Percentiles rank a stretch among this genome's conserved stretches.
Evolutionary conservation across 1,284 basidiomycete species (phyloP).

Genomic region (Ganoderma leucocontextum): DNA sequence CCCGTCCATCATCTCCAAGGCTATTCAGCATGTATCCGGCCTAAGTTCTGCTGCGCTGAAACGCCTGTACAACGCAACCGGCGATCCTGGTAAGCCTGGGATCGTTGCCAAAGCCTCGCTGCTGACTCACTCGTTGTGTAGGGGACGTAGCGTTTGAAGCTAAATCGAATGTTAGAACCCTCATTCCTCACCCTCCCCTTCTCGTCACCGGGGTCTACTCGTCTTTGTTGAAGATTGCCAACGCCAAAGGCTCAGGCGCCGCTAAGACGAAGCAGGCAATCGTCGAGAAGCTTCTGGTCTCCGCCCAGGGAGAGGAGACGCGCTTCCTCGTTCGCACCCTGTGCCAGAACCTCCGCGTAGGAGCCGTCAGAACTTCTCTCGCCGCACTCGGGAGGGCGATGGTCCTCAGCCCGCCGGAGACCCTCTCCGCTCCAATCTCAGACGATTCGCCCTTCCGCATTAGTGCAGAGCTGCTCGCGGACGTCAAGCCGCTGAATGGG

Average conservation of each 20-base stretch:
- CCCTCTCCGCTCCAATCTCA: constrained; percentile 33
- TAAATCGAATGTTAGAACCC: constrained; percentile 80
- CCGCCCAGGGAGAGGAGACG: constrained; percentile 88
- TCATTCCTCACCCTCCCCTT: constrained; percentile 78
- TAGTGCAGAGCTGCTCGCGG: constrained; percentile 48
- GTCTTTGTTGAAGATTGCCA: constrained; percentile 70
- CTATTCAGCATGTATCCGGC: constrained; percentile 86
- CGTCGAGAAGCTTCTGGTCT: constrained; percentile 84
- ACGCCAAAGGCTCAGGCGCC: constrained; percentile 78
- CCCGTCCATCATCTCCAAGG: constrained; percentile 78
- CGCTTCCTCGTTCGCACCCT: constrained; percentile 87
- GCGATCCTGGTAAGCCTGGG: constrained; percentile 60
- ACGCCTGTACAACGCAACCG: constrained; percentile 67
- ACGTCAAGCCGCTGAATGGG: constrained; percentile 48
- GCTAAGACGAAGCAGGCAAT: constrained; percentile 80
- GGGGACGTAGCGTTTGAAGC: constrained; percentile 89
- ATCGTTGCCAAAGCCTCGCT: constrained; percentile 12
- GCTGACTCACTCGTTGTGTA: constrained; percentile 24
- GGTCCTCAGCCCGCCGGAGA: constrained; percentile 63
- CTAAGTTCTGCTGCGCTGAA: constrained; percentile 74
- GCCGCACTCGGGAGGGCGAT: constrained; percentile 86
- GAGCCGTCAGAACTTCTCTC: constrained; percentile 88
- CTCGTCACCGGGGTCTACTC: constrained; percentile 72
- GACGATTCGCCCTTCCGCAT: constrained; percentile 47
- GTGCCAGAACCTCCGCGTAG: constrained; percentile 84